phyloP scores from a whole-genome alignment of 345 rosid species.

The Boechera divaricarpa region DNA sequence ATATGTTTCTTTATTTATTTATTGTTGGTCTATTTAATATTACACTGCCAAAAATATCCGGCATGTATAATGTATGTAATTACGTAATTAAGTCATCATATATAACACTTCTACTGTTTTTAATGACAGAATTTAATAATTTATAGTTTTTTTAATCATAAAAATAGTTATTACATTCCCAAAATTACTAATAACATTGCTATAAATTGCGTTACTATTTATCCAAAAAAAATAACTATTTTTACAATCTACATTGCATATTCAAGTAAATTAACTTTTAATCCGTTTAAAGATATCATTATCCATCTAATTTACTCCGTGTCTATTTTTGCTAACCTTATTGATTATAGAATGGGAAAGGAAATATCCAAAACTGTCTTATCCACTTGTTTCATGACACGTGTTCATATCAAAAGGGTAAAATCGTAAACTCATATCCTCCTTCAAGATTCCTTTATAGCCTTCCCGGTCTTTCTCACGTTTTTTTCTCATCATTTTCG shows the following conservation, averaged over 20 bases:
- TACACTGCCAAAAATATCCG: neutral
- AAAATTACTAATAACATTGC: neutral
- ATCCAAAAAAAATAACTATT: neutral
- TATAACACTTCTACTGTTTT: neutral
- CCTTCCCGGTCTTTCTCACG: constrained; percentile 39
- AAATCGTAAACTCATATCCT: neutral
- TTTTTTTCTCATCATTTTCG: constrained; percentile 12
- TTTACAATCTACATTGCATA: neutral
- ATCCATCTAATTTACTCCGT: constrained; percentile 10
- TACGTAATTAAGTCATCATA: no score
- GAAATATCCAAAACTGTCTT: constrained; percentile 12
- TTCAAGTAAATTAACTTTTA: neutral
- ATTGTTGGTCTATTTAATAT: neutral
- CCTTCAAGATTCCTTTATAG: constrained; percentile 35
- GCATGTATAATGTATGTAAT: neutral
- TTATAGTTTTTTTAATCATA: neutral
- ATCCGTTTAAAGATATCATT: neutral
- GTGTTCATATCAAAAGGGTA: constrained; percentile 6
- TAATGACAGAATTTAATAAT: neutral
- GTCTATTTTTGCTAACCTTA: neutral
- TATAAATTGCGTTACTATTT: neutral
- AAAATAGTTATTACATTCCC: neutral
- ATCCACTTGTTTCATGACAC: neutral
- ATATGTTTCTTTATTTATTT: neutral
- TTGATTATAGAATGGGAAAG: neutral